Evolutionary conservation across 495 filamentous ascomycete species (phyloP), one percentile per base, ranked within the genome.

Genomic region (Aspergillus panamensis): DNA sequence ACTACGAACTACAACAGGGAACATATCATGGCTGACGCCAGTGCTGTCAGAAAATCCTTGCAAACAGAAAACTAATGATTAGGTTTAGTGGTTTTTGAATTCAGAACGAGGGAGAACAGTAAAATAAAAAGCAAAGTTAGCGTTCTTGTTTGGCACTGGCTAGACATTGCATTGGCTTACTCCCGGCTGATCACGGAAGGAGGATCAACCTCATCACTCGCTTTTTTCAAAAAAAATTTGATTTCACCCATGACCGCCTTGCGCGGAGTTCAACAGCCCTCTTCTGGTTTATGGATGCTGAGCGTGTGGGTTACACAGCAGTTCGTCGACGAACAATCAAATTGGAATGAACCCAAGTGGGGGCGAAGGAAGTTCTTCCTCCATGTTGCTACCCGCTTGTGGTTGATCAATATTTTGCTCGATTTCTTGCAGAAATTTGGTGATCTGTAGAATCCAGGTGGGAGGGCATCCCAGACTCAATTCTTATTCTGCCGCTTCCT

Each of bases 291-390:
- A 50, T 43, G 19, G 47, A 48, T 17, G 12, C 32, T 50, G 20
- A n/a, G 14, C 12, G 12, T 43, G 29, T 31, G 33, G 29, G 56
- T 58, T 52, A 52, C 56, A 58, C 56, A 25, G 40, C 56, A 58
- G 40, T 16, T 29, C 42, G 30, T 31, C 43, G 40, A 8, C 10
- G 14, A 25, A 35, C 29, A 45, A 43, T 29, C 10, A 53, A 13
- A 40, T 8, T 17, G 42, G 17, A 21, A 45, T 25, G 16, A 37
- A 31, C 5, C 35, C 20, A 30, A 43, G 13, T 39, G 42, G 29
- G 42, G 14, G 25, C 2, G 7, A 21, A 47, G n/a, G 48, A 20
- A 51, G 19, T 21, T 19, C 6, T 14, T 51, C 30, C 42, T 16
- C 17, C 6, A n/a, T 19, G 16, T 8, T 6, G 20, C 42, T n/a